Evolutionary conservation across 1,284 basidiomycete species (phyloP).

Genomic region (Entoloma clypeatum): DNA sequence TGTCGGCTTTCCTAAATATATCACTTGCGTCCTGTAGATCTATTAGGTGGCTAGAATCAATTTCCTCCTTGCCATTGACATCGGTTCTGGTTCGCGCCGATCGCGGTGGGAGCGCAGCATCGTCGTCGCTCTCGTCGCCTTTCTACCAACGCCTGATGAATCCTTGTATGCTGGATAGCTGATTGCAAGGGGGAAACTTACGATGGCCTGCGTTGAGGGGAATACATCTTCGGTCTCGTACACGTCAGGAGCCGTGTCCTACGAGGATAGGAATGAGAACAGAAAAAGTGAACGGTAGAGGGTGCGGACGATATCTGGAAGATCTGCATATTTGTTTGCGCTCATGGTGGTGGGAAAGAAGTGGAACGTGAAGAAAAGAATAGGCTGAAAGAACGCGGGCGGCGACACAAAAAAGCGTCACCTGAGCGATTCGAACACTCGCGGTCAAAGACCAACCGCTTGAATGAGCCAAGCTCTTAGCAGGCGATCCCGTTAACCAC

Average conservation of each 20-base stretch:
- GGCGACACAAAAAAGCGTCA: constrained; percentile 55
- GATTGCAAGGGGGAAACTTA: constrained; percentile 17
- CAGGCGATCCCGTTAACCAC: constrained; percentile 92
- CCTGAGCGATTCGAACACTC: constrained; percentile 88
- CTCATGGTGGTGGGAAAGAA: constrained; percentile 44
- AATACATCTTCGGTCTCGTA: constrained; percentile 88
- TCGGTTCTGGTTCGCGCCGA: constrained; percentile 32
- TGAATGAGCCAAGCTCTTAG: too few species aligned
- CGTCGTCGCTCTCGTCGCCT: constrained; percentile 65
- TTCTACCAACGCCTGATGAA: constrained; percentile 34
- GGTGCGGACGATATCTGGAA: constrained; percentile 83
- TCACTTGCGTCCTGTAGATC: constrained; percentile 58
- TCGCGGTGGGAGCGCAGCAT: constrained; percentile 40
- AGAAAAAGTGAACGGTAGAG: constrained; percentile 2
- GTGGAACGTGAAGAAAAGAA: neutral
- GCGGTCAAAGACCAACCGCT: constrained; percentile 83
- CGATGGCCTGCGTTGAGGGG: constrained; percentile 44
- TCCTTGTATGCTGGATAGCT: constrained; percentile 2
- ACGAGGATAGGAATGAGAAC: constrained; percentile 6
- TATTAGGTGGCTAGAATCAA: constrained; percentile 37
- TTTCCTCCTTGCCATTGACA: constrained; percentile 35
- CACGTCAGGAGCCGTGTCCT: constrained; percentile 90
- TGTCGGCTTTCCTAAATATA: constrained; percentile 67
- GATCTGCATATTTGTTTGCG: constrained; percentile 76
- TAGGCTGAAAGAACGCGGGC: neutral